These are phyloP conservation scores for Aspergillus amoenus DNA, from an alignment of 2,329 filamentous ascomycete species.

Conservation along the genomic window DNA sequence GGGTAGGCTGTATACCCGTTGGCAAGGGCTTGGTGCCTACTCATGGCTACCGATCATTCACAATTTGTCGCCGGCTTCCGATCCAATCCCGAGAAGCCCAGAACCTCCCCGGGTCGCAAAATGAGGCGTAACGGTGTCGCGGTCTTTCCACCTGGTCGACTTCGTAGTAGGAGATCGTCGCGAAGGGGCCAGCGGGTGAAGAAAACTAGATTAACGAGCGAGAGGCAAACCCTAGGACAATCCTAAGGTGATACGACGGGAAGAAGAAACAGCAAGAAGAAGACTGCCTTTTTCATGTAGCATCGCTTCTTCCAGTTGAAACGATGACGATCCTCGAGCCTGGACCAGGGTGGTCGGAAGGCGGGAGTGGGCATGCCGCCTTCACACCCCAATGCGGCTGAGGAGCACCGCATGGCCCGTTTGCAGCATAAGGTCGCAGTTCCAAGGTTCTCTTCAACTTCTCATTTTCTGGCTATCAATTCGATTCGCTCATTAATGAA, in stretches of 20 bases:
- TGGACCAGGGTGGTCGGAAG: background rate
- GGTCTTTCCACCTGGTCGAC: background rate
- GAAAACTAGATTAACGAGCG: background rate
- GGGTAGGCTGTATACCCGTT: constrained; percentile 74
- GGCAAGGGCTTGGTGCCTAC: constrained; percentile 79
- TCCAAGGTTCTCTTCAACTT: background rate
- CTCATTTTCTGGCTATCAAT: background rate
- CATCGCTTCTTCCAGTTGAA: constrained; percentile 3
- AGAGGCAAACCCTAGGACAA: background rate
- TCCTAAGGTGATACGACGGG: background rate
- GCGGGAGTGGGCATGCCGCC: constrained; percentile 5
- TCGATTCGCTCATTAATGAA: background rate
- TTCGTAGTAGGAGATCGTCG: background rate
- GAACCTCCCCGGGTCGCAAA: constrained; percentile 8
- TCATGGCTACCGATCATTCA: constrained; percentile 62
- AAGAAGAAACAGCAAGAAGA: constrained; percentile 6
- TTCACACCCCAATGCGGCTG: constrained; percentile 14
- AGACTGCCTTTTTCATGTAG: constrained; percentile 5
- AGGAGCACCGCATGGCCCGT: constrained; percentile 15
- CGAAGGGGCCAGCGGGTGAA: background rate
- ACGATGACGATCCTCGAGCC: constrained; percentile 1
- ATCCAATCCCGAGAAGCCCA: constrained; percentile 1
- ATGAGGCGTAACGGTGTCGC: background rate
- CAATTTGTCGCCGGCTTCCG: constrained; percentile 28
- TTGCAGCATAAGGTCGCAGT: constrained; percentile 19